Conservation (phyloP, 2,329 filamentous ascomycete genomes). For the Talaromyces verruculosus region DNA sequence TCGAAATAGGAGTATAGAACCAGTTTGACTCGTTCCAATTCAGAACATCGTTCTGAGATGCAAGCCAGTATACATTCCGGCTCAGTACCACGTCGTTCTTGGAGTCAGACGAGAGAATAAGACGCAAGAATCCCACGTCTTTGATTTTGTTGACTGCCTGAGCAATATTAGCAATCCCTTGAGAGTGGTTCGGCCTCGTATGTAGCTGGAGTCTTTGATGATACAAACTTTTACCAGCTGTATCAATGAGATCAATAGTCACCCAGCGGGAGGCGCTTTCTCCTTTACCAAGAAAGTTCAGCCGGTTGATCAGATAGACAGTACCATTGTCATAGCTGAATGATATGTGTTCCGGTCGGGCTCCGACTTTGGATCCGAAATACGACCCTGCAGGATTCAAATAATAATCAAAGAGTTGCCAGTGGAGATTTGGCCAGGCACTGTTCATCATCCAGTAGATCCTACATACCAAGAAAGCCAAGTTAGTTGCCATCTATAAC, state of each 20-base stretch:
- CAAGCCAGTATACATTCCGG: conserved; percentile 62
- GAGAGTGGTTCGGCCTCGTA: conserved; percentile 51
- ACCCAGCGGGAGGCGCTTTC: conserved; percentile 45
- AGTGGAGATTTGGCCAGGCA: conserved; percentile 65
- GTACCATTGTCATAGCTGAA: conserved; percentile 53
- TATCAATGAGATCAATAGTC: conserved; percentile 52
- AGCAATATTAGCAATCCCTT: conserved; percentile 36
- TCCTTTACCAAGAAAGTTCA: conserved; percentile 39
- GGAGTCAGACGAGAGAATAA: conserved; percentile 45
- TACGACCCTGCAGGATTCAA: conserved; percentile 59
- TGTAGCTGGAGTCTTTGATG: conserved; percentile 32
- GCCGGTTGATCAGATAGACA: conserved; percentile 56
- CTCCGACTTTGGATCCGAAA: conserved; percentile 58
- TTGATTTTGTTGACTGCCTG: conserved; percentile 34
- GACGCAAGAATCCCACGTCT: conserved; percentile 53
- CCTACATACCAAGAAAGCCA: conserved; percentile 14
- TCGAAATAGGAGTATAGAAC: conserved; percentile 58
- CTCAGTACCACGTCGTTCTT: conserved; percentile 42
- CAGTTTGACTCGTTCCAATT: conserved; percentile 60
- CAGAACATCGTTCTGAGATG: conserved; percentile 49
- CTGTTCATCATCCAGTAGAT: conserved; percentile 70
- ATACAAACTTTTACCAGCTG: conserved; percentile 48
- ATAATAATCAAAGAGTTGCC: conserved; percentile 66
- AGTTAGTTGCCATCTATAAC: not conserved
- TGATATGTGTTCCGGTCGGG: conserved; percentile 54